Evolutionary conservation across 306 rosid species (phyloP).

Genomic region (Malus orientalis): DNA sequence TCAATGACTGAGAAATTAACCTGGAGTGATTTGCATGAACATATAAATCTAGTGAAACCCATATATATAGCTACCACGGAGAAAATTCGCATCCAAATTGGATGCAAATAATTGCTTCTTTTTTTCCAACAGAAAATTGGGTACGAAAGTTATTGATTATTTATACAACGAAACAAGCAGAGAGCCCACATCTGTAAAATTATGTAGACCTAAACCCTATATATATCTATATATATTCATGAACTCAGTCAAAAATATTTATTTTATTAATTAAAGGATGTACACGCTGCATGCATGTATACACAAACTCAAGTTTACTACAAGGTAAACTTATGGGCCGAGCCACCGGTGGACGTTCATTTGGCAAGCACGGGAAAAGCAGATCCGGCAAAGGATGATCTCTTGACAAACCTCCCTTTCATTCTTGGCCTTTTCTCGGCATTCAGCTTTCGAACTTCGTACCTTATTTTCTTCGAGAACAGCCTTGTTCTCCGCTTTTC

Average conservation of each 20-base stretch:
- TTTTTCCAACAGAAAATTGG: neutral
- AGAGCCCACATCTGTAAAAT: neutral
- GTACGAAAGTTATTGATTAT: neutral
- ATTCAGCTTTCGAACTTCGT: constrained; percentile 89
- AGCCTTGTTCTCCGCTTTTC: constrained; percentile 78
- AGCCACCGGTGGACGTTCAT: neutral
- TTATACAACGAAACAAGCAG: neutral
- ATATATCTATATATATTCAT: no score
- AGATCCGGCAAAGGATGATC: constrained; percentile 42
- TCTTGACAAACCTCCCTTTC: constrained; percentile 94
- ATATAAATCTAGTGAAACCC: no score
- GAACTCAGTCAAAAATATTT: neutral
- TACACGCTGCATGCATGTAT: neutral
- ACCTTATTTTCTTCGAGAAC: constrained; percentile 93
- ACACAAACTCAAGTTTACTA: neutral
- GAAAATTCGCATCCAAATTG: neutral
- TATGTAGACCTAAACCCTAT: no score
- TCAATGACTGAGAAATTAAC: no score
- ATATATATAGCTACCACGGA: no score
- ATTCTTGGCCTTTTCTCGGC: constrained; percentile 97
- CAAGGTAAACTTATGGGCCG: neutral
- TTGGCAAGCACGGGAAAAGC: constrained; percentile 34
- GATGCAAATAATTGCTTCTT: no score
- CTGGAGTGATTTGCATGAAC: no score
- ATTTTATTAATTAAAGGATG: neutral